A percentile compares a stretch with the other conserved stretches of the same genome.
Conservation (phyloP, 179 eudicot genomes). For the Corrigiola litoralis region DNA sequence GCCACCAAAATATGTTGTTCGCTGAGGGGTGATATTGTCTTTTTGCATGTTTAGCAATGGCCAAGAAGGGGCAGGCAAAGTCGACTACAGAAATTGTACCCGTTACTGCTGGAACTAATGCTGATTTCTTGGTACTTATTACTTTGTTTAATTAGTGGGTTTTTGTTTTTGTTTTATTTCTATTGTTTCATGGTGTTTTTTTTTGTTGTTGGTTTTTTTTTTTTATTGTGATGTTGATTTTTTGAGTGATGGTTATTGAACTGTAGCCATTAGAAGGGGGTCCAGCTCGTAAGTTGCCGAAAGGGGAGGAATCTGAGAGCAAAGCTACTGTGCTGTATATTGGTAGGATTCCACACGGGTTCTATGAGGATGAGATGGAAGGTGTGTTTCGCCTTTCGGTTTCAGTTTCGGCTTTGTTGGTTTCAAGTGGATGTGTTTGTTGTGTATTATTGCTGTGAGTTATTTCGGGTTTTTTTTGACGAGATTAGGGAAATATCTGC, state of each 20-base stretch:
- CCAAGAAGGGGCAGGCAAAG: slow-evolving; percentile 39
- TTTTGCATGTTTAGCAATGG: no score
- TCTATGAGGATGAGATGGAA: slow-evolving; percentile 86
- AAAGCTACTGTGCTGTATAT: slow-evolving; percentile 67
- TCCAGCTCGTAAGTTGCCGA: slow-evolving; percentile 43
- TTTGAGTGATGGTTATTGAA: no score
- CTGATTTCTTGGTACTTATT: slow-evolving; percentile 55
- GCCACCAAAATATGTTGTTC: no score
- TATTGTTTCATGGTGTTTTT: no score
- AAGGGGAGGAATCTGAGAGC: slow-evolving; percentile 26
- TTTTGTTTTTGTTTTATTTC: no score
- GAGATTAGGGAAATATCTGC: slow-evolving; percentile 5
- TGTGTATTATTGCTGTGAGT: background rate
- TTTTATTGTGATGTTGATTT: no score
- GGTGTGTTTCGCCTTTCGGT: slow-evolving; percentile 30
- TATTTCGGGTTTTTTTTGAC: background rate
- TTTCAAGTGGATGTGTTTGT: background rate
- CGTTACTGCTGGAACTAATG: slow-evolving; percentile 30
- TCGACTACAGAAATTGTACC: no score
- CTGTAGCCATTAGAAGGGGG: slow-evolving; percentile 74
- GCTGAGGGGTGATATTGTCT: no score
- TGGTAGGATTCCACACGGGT: slow-evolving; percentile 91
- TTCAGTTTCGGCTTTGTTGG: background rate
- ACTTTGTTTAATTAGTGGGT: background rate
- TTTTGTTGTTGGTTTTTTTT: background rate